Conservation (phyloP, 441 rosid genomes). For the Gossypium gossypioides region DNA sequence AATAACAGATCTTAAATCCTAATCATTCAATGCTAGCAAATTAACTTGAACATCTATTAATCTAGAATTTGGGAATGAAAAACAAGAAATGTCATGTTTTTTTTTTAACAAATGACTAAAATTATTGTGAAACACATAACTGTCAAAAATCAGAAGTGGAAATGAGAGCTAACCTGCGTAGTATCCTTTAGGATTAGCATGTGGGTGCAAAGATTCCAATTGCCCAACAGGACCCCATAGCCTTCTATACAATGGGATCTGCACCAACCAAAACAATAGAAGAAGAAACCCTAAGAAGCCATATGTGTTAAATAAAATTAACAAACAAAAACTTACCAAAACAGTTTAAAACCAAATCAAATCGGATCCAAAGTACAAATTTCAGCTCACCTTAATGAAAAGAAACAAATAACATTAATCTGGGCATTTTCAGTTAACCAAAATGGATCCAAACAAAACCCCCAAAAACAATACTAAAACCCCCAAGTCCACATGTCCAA, state of each 20-base stretch:
- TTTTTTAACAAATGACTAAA: neutral
- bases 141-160: neutral
- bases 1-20: neutral
- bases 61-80: neutral
- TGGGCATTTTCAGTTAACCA: slow-evolving; percentile 5
- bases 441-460: slow-evolving; percentile 19
- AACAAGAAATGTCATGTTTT: neutral
- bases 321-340: neutral
- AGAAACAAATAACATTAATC: slow-evolving; percentile 6
- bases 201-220: slow-evolving; percentile 68
- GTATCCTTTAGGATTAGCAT: slow-evolving; percentile 69
- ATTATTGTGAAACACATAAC: neutral
- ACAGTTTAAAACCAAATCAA: slow-evolving; percentile 8
- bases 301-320: neutral
- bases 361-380: neutral
- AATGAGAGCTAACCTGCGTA: slow-evolving; percentile 49
- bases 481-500: neutral
- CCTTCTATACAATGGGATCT: slow-evolving; percentile 70
- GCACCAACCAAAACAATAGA: slow-evolving; percentile 21
- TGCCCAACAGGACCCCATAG: slow-evolving; percentile 78
- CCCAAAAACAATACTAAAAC: neutral
- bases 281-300: neutral
- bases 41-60: neutral
- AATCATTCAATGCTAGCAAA: neutral
- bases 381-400: neutral